Evolutionary conservation across 345 rosid genomes (phyloP), one percentile per base, ranked within the genome.

Genomic region (Moricandia arvensis): DNA sequence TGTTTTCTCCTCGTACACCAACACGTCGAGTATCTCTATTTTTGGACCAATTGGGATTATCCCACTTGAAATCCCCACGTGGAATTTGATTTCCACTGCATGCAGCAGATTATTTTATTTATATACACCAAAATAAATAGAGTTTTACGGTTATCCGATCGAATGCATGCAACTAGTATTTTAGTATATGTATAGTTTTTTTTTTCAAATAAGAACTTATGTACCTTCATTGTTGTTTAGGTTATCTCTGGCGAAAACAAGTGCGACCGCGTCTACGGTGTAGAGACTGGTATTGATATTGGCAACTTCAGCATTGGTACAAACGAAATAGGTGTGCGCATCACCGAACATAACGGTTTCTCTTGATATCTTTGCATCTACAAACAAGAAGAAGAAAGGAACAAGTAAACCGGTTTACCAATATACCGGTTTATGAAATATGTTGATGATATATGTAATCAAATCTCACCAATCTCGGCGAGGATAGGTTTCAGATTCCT

Each of bases 261-360:
- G 85, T 55, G 84, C 83, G 7, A 80, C 82, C 13, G 81, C 84
- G 55, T 82, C 83, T 38, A 71, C 38, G 37, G 29, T 58, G 62
- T 58, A 26, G 47, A 55, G 30, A 77, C 8, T 3, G n/a, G 66
- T 67, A 5, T 30, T 4, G 30, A 58, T 41, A 30, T 53, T 47
- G 35, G 1, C 59, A 17, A 64, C 26, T 17, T 13, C 30, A 38
- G 29, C 26, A 26, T 38, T 21, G 51, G 68, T 38, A 38, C 77
- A 80, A 63, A 78, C 34, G 30, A 82, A 82, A 63, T 63, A 11
- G 13, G 74, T 75, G 54, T 74, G 71, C 54, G 84, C 81, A 76
- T 82, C 87, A 7, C 89, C 87, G 4, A 76, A 81, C 3, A 83
- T 71, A 45, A 82, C 73, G 16, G 87, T 86, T 65, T 84, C 84